Percentiles rank a stretch among this genome's conserved stretches.
Evolutionary conservation across 805 yeast species (phyloP).

Genomic region (Pichia heedii): DNA sequence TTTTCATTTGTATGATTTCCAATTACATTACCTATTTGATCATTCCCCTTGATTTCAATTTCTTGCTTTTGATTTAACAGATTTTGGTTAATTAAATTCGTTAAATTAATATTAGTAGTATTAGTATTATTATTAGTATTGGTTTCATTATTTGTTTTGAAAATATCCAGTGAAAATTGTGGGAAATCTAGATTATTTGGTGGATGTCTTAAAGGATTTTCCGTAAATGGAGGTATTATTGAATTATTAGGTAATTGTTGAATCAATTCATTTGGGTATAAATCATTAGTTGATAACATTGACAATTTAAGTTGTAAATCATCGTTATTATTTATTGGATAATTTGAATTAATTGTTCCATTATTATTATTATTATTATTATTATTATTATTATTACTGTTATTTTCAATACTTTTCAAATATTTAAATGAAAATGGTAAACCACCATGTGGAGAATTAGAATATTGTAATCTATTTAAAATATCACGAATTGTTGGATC

Average conservation of each 20-base stretch:
- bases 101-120: background rate
- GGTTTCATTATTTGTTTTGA: slow-evolving; percentile 12
- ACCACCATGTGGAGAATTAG: slow-evolving; percentile 51
- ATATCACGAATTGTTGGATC: slow-evolving; percentile 59
- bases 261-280: background rate
- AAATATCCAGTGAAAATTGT: slow-evolving; percentile 15
- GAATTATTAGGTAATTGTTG: background rate
- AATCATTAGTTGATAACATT: slow-evolving; percentile 1
- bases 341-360: too few species aligned
- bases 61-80: too few species aligned
- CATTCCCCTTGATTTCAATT: too few species aligned
- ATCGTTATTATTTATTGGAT: background rate
- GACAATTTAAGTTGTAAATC: slow-evolving; percentile 1
- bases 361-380: background rate
- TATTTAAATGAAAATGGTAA: slow-evolving; percentile 27
- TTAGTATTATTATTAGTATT: background rate
- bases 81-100: background rate
- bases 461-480: slow-evolving; percentile 50
- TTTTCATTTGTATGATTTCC: too few species aligned
- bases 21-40: too few species aligned
- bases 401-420: slow-evolving; percentile 5
- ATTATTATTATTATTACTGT: background rate
- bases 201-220: slow-evolving; percentile 7
- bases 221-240: slow-evolving; percentile 8
- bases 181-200: slow-evolving; percentile 13